phyloP scores from a whole-genome alignment of 352 stramenopile species.

The Phytophthora megakarya region DNA sequence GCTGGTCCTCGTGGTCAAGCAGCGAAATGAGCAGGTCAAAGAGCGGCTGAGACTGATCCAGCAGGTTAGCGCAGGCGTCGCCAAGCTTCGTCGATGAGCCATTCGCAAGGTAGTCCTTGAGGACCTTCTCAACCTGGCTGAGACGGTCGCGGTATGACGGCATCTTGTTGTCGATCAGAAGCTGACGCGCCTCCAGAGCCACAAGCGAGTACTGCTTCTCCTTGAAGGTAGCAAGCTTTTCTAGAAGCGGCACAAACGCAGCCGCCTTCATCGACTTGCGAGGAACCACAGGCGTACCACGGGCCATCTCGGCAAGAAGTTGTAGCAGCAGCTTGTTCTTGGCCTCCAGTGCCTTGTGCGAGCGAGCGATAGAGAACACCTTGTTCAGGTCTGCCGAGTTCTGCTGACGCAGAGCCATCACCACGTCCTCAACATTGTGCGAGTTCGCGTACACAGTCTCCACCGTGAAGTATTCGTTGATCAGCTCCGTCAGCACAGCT shows the following conservation, averaged over 20 bases:
- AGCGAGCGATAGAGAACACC: conserved; percentile 91
- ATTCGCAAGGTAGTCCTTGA: conserved; percentile 72
- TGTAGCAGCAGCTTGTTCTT: conserved; percentile 86
- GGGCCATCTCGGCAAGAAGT: conserved; percentile 63
- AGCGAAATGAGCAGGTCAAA: conserved; percentile 87
- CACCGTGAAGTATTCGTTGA: conserved; percentile 82
- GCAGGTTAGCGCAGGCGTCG: conserved; percentile 56
- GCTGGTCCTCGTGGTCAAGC: conserved; percentile 68
- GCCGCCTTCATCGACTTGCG: conserved; percentile 64
- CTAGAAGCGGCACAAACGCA: conserved; percentile 82
- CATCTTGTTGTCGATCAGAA: conserved; percentile 97
- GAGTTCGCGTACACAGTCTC: conserved; percentile 77
- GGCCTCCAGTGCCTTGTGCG: conserved; percentile 90
- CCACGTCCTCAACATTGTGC: conserved; percentile 84
- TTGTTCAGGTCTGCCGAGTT: conserved; percentile 85
- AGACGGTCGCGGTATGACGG: conserved; percentile 94
- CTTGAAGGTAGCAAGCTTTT: conserved; percentile 87
- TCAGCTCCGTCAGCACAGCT: conserved; percentile 67
- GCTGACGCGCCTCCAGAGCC: conserved; percentile 93
- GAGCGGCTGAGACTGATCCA: conserved; percentile 86
- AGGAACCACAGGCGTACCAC: conserved; percentile 36
- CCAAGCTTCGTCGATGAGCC: conserved; percentile 52
- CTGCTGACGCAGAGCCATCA: conserved; percentile 89
- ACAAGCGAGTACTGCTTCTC: conserved; percentile 93
- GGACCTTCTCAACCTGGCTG: conserved; percentile 73